Evolutionary conservation across 306 rosid genomes (phyloP).

Genomic region (Casuarina cunninghamiana): DNA sequence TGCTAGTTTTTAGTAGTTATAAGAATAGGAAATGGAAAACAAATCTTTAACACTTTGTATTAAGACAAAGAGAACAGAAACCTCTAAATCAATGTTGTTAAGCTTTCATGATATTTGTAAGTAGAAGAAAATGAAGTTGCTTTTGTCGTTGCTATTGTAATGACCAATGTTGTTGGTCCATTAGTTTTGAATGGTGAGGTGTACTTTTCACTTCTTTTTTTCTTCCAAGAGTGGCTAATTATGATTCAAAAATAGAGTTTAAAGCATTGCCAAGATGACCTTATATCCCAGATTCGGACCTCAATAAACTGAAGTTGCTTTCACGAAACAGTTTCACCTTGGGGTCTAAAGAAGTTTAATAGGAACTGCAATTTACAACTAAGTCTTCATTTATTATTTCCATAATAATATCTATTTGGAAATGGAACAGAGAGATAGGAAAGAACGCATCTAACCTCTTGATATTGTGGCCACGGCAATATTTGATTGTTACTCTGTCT

Average conservation of each 20-base stretch:
- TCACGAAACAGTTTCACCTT: neutral
- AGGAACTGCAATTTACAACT: neutral
- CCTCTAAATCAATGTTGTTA: neutral
- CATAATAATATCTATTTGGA: neutral
- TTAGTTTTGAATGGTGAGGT: neutral
- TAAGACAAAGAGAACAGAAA: neutral
- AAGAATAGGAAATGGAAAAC: neutral
- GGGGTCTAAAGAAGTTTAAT: neutral
- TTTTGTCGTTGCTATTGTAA: neutral
- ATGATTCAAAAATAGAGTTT: neutral
- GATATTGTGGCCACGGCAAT: neutral
- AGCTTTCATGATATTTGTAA: neutral
- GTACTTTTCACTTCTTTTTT: neutral
- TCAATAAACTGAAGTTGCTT: neutral
- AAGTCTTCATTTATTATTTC: neutral
- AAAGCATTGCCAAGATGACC: neutral
- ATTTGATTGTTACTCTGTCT: neutral
- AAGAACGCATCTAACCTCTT: neutral
- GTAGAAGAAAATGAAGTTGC: neutral
- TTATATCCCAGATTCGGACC: neutral
- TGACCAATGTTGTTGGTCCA: no score
- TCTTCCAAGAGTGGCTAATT: neutral
- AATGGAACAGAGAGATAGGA: constrained; percentile 1
- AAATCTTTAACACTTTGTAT: neutral
- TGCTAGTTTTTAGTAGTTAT: neutral